Base-by-base conservation (phyloP, 352 stramenopile species). In the Globisporangium irregulare region DNA sequence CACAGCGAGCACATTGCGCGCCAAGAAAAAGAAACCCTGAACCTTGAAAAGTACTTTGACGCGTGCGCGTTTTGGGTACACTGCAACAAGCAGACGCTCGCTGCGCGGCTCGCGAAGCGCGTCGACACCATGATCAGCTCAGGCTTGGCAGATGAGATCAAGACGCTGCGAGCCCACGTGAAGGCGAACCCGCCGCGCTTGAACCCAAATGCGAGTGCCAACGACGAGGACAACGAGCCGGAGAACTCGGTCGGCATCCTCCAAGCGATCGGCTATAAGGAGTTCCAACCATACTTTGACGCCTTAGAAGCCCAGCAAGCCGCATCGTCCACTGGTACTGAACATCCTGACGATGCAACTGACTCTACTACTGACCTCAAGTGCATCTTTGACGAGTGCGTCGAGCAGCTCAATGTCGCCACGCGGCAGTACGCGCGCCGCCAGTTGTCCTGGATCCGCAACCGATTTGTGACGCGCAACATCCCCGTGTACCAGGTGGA, bases 251-350 rank as follows among this genome's bases (percentile, higher is more conserved):
- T 92, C 18, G 91, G 91, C 6, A 91, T 97, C 58, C 74, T 94
- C 8, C 87, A 96, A 70, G 90, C 91, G 18, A 97, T 97, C 66
- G 91, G 91, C 25, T 96, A 95, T 73, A 97, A 97, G 63, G 91
- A 97, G 72, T 97, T 97, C 64, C 79, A 91, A 59, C 81, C 86
- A 38, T 94, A 95, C 68, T 86, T 94, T 36, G 73, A 90, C 25
- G 86, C 82, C 1, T 56, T 89, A 2, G 86, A 91, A 53, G 64
- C 72, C 15, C 61, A 69, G 5, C 60, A 83, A 43, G 46, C 59
- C 29, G 57, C 32, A 34, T 4, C 27, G 27, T 12, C 1, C 10
- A 51, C 9, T 41, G 36, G 12, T 9, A 22, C 0, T 10, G 4
- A 1, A 32, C 22, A 18, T 18, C 12, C 22, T 27, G n/a, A 27